Conservation (phyloP, 371 early-diverging fungal genomes). For the Phascolomyces articulosus region DNA sequence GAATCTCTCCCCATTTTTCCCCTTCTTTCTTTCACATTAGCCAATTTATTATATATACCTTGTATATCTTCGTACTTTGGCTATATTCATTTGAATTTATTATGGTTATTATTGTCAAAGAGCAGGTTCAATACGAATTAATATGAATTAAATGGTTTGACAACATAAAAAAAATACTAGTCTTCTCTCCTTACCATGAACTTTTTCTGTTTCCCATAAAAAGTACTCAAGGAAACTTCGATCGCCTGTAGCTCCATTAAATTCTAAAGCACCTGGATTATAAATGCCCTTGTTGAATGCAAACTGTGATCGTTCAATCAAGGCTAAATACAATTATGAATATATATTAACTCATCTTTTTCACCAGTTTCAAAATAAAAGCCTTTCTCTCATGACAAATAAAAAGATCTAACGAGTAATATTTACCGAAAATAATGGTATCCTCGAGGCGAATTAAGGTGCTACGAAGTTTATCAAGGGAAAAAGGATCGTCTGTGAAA, state of each 20-base stretch:
- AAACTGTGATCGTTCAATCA: slow-evolving; percentile 95
- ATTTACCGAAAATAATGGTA: slow-evolving; percentile 90
- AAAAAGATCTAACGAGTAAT: no score
- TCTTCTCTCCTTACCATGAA: slow-evolving; percentile 71
- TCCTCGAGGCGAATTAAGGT: slow-evolving; percentile 90
- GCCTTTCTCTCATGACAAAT: no score
- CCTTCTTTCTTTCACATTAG: neutral
- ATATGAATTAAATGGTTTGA: neutral
- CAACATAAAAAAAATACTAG: neutral
- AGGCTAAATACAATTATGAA: slow-evolving; percentile 43
- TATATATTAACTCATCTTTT: no score
- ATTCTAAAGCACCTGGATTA: slow-evolving; percentile 65
- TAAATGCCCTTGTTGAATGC: slow-evolving; percentile 82
- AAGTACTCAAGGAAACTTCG: slow-evolving; percentile 89
- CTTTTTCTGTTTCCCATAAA: slow-evolving; percentile 87
- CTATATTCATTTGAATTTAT: slow-evolving; percentile 39
- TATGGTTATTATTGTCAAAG: no score
- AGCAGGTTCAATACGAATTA: no score
- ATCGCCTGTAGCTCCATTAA: slow-evolving; percentile 59
- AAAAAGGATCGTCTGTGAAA: slow-evolving; percentile 42
- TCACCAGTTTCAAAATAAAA: no score
- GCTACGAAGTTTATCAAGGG: slow-evolving; percentile 65
- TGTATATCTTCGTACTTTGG: slow-evolving; percentile 84
- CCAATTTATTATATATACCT: no score
- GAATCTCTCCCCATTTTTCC: no score